Evolutionary conservation across 495 filamentous ascomycete species (phyloP), one percentile per base, ranked within the genome.

Genomic region (Aspergillus incahuasiensis): DNA sequence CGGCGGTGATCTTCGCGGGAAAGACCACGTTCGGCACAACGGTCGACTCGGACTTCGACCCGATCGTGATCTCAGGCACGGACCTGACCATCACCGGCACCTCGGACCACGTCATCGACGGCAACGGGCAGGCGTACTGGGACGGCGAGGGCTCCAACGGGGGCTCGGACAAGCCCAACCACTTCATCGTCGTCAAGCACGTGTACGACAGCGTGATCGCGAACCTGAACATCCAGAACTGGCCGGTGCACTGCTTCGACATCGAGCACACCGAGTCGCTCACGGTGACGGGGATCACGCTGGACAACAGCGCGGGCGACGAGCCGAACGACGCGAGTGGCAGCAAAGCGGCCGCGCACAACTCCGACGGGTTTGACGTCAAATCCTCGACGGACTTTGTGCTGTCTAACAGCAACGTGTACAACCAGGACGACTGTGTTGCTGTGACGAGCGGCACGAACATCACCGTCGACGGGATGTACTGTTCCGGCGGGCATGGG

Each of bases 361-460:
- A 76, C 60, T 59, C 62, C n/a, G 74, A 75, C 52, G 74, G 71
- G 12, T 73, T 75, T 60, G 74, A 73, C 56, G 62, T 77, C 47
- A 64, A 65, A 11, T 54, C 35, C 5, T 68, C 60, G 57, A 63
- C 58, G 50, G 62, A 73, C 57, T 48, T 71, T 8, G 55, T 59
- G 0, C 57, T 77, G n/a, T 43, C 38, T 3, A 52, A 70, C 57
- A 62, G 41, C 40, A 65, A 42, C 16, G 68, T 77, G 2, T 60
- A 67, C 54, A 77, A 77, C 57, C 74, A 77, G 58, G 74, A 77
- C 56, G 74, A 77, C 55, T 77, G 74, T 52, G 74, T 77, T 3
- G 73, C 74, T 18, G 13, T 35, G 2, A 35, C 32, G 32, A 7
- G 6, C 3, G 32, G 32, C 9, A 35, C 58, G 75, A 28, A 70